Conservation (phyloP, 805 yeast genomes). For the Pichia heedii region DNA sequence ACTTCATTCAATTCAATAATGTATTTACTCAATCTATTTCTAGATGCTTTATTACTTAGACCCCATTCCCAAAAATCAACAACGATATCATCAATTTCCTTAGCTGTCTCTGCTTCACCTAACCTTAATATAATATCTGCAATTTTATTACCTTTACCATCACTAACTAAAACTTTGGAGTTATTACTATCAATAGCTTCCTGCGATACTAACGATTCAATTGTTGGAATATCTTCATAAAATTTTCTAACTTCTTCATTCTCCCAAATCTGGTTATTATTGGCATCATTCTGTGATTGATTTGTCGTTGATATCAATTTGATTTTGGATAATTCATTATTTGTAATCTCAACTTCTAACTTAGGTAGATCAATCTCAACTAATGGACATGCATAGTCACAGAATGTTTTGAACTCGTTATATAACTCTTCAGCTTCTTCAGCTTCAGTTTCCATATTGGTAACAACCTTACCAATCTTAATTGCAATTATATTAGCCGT, state of each 20-base stretch:
- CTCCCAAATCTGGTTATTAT: slow-evolving; percentile 42
- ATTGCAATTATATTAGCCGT: slow-evolving; percentile 48
- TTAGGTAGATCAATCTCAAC: slow-evolving; percentile 32
- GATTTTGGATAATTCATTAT: slow-evolving; percentile 18
- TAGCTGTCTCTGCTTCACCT: slow-evolving; percentile 34
- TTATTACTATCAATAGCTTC: slow-evolving; percentile 10
- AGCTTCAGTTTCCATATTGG: slow-evolving; percentile 18
- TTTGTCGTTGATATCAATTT: slow-evolving; percentile 14
- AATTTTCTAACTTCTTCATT: slow-evolving; percentile 56
- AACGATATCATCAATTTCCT: slow-evolving; percentile 42
- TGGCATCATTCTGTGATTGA: neutral
- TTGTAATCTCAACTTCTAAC: slow-evolving; percentile 22
- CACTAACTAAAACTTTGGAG: slow-evolving; percentile 3
- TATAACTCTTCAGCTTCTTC: slow-evolving; percentile 24
- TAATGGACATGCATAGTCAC: slow-evolving; percentile 35
- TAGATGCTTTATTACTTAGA: slow-evolving; percentile 66
- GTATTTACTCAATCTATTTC: slow-evolving; percentile 47
- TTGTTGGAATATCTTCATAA: slow-evolving; percentile 46
- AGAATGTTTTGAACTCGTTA: slow-evolving; percentile 36
- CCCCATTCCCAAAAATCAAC: slow-evolving; percentile 38
- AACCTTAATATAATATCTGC: slow-evolving; percentile 11
- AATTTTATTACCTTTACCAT: slow-evolving; percentile 13
- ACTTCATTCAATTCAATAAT: slow-evolving; percentile 42
- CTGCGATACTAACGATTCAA: slow-evolving; percentile 28
- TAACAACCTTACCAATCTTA: slow-evolving; percentile 54